These are phyloP conservation scores for Alternaria ventricosa DNA, from an alignment of 2,329 filamentous ascomycete species.

Conservation along the genomic window DNA sequence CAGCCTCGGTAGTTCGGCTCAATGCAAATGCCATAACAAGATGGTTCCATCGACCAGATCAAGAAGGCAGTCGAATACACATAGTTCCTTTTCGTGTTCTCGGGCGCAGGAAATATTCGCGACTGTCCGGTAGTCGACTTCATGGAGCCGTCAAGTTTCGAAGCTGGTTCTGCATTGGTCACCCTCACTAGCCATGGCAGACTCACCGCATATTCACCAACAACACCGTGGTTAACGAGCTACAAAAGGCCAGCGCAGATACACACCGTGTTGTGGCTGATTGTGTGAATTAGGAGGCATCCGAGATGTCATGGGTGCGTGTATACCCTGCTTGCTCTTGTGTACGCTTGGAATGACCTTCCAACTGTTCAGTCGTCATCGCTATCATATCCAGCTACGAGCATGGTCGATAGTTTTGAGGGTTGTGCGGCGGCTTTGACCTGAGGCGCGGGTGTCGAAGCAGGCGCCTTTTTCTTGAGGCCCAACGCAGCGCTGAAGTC, in stretches of 20 bases:
- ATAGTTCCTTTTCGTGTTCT: not conserved
- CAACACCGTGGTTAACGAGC: not conserved
- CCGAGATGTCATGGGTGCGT: not conserved
- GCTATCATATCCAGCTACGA: slow-evolving; percentile 40
- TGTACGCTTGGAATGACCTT: not conserved
- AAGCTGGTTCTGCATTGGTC: not conserved
- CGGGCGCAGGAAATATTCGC: not conserved
- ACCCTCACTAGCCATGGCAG: not conserved
- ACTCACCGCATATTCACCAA: not conserved
- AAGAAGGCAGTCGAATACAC: not conserved
- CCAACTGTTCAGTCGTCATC: slow-evolving; percentile 28
- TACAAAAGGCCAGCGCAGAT: not conserved
- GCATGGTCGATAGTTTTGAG: slow-evolving; percentile 30
- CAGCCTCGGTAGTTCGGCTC: slow-evolving; percentile 13
- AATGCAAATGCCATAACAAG: not conserved
- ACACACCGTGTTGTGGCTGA: not conserved
- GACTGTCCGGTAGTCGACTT: not conserved
- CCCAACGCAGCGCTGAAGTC: slow-evolving; percentile 76
- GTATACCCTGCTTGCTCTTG: slow-evolving; percentile 1
- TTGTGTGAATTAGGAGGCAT: not conserved
- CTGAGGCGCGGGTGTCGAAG: slow-evolving; percentile 10
- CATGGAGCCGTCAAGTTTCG: not conserved
- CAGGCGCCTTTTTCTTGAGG: slow-evolving; percentile 66
- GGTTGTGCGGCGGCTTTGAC: slow-evolving; percentile 19
- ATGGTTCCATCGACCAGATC: not conserved